These are phyloP conservation scores for Corylus heterophylla DNA, from an alignment of 306 rosid species.

Conservation along the genomic window DNA sequence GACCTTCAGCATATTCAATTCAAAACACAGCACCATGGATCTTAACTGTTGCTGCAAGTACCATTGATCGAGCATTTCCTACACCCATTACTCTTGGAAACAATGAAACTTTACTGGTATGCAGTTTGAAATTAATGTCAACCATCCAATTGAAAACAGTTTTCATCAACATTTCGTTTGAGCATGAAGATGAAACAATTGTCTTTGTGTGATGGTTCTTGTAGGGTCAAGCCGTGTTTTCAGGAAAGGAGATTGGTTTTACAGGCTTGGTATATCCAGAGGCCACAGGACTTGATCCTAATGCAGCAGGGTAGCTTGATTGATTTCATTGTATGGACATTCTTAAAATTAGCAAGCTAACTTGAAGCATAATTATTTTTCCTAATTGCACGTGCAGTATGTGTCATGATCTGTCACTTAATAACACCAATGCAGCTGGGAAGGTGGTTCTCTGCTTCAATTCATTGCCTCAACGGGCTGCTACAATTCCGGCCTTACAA, in stretches of 20 bases:
- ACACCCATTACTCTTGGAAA: slow-evolving; percentile 44
- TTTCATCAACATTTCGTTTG: neutral
- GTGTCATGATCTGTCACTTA: slow-evolving; percentile 12
- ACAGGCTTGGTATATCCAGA: slow-evolving; percentile 41
- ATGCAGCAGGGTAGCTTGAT: slow-evolving; percentile 13
- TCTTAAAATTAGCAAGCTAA: neutral
- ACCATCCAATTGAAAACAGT: neutral
- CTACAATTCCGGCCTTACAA: neutral
- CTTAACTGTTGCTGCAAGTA: slow-evolving; percentile 48
- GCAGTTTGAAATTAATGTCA: neutral
- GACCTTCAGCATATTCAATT: slow-evolving; percentile 45
- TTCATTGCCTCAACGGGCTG: neutral
- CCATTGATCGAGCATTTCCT: slow-evolving; percentile 48
- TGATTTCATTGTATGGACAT: neutral
- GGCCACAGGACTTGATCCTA: slow-evolving; percentile 13
- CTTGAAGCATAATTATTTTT: neutral
- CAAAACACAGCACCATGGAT: slow-evolving; percentile 53
- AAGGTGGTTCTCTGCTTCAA: slow-evolving; percentile 47
- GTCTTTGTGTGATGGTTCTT: neutral
- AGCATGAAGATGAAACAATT: neutral
- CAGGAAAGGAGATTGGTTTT: slow-evolving; percentile 36
- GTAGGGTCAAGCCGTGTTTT: slow-evolving; percentile 43
- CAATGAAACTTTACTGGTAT: slow-evolving; percentile 44
- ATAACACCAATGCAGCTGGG: slow-evolving; percentile 24
- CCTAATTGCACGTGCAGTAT: neutral